Base-by-base conservation (phyloP, 139 green algal species). In the Pedinophyceae sp. region DNA sequence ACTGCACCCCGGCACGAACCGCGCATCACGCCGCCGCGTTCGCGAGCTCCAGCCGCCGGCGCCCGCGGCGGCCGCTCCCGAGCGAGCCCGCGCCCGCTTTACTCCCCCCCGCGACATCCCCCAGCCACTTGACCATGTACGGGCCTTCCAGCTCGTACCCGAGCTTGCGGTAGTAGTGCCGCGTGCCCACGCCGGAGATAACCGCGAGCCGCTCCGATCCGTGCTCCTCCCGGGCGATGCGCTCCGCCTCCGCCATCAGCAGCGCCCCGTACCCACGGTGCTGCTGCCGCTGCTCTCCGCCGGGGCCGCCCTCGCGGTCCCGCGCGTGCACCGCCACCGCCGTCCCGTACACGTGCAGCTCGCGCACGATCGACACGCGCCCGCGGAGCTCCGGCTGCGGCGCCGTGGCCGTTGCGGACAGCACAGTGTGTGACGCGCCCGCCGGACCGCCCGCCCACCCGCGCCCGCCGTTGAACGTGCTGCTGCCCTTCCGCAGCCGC, bases 291-390 rank as follows among this genome's bases (percentile, higher is more conserved):
- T 67, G 47, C 30, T 47, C 40, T n/a, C n/a, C n/a, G n/a, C n/a
- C n/a, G n/a, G n/a, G n/a, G n/a, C n/a, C n/a, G n/a, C n/a, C n/a
- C n/a, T n/a, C n/a, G n/a, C n/a, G n/a, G 62, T 95, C 90, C 18
- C 89, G 73, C 1, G 77, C 67, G 54, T 88, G 74, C 50, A 98
- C 86, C 10, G 84, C 82, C 22, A 98, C 86, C 25, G 88, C 90
- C 0, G 76, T 87, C 50, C 90, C 90, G 60, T 98, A 98, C 53
- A 98, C 89, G 53, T 98, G 90, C 61, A 98, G 77, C 73, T 98
- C 90, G 4, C 90, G 79, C 34, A 98, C 84, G 18, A 98, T 84
- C 48, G 80, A 90, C 57, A 73, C 66, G 52, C 69, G 68, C 17
- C 82, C 83, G 16, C 64, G 57, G 34, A 98, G 75, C 59, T 86